phyloP scores from a whole-genome alignment of 352 stramenopile species.

The Detonula confervacea region DNA sequence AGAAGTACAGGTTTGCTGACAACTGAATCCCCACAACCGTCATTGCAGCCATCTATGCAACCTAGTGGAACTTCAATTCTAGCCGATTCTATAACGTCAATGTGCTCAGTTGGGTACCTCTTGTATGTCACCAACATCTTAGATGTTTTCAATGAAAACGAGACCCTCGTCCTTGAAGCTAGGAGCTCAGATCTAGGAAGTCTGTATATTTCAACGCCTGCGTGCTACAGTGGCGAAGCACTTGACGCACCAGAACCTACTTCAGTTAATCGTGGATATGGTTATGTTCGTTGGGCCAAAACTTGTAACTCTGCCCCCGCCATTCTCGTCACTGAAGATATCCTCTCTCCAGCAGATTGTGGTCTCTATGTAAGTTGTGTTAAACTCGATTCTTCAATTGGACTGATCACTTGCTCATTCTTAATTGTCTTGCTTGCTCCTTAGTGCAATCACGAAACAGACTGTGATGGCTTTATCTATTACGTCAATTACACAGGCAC shows the following conservation, averaged over 20 bases:
- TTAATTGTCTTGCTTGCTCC: no score
- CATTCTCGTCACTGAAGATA: background rate
- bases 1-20: no score
- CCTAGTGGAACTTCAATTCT: no score
- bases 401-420: no score
- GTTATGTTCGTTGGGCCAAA: constrained; percentile 1
- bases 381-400: no score
- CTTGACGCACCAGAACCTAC: background rate
- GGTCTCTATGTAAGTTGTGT: no score
- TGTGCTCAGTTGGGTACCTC: constrained; percentile 6
- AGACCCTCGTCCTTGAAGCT: constrained; percentile 5
- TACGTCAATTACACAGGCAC: constrained; percentile 20
- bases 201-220: background rate
- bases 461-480: constrained; percentile 11
- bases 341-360: constrained; percentile 7
- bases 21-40: no score
- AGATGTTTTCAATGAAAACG: background rate
- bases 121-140: background rate
- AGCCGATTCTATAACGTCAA: background rate
- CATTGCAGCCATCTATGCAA: no score
- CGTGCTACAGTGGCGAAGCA: constrained; percentile 10
- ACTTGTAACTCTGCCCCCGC: background rate
- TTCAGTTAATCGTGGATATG: background rate
- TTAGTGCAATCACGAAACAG: background rate
- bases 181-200: constrained; percentile 13